Percentiles rank a stretch among this genome's conserved stretches.
phyloP scores from a whole-genome alignment of 257 asterid species.

The Rubia yunnanensis region DNA sequence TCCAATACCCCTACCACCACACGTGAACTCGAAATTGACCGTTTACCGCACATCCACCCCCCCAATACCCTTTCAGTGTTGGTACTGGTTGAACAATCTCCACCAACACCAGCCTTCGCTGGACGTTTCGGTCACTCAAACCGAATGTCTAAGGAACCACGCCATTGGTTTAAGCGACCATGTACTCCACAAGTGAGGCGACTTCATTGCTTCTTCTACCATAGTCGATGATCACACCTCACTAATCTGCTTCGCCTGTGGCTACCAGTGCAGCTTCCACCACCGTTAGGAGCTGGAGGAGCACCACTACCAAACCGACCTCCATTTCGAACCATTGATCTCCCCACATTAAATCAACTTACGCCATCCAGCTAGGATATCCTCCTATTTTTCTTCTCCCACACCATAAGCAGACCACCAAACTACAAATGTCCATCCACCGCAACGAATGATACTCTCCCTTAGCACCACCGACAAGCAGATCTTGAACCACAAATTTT shows the following conservation, averaged over 20 bases:
- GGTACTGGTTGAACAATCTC: constrained; percentile 8
- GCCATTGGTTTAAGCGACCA: constrained; percentile 60
- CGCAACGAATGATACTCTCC: too few species aligned
- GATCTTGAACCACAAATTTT: constrained; percentile 13
- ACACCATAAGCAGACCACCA: too few species aligned
- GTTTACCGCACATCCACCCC: constrained; percentile 54
- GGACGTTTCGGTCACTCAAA: constrained; percentile 15
- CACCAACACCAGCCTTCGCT: constrained; percentile 17
- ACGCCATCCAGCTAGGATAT: constrained; percentile 25
- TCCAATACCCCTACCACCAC: constrained; percentile 27
- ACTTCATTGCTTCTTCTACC: constrained; percentile 42
- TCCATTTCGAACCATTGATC: too few species aligned
- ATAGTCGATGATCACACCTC: constrained; percentile 32
- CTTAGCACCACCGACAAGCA: constrained; percentile 25
- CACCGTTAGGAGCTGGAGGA: constrained; percentile 41
- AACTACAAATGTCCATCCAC: too few species aligned
- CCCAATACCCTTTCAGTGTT: constrained; percentile 27
- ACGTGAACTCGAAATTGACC: constrained; percentile 42
- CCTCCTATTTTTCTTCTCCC: constrained; percentile 15
- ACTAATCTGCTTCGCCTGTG: constrained; percentile 64
- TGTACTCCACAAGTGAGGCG: constrained; percentile 84
- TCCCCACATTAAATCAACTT: constrained; percentile 59
- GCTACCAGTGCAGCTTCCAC: constrained; percentile 86
- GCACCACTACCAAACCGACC: neutral
- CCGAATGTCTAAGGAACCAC: constrained; percentile 66